These are phyloP conservation scores for Aphanoascus verrucosus DNA, from an alignment of 2,329 filamentous ascomycete species.

Conservation along the genomic window DNA sequence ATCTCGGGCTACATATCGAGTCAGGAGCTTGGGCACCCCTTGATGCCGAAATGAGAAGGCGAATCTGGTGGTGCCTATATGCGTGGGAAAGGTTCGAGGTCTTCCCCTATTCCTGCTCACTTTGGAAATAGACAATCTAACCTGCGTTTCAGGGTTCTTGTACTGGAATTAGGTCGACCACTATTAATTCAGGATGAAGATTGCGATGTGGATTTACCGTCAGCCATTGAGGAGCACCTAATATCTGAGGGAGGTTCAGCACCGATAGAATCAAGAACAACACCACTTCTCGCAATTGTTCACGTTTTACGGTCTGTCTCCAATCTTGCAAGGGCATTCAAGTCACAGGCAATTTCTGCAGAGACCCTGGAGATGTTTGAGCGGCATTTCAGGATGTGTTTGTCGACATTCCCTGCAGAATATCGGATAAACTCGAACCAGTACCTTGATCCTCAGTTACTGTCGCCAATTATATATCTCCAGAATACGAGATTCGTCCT, in stretches of 20 bases:
- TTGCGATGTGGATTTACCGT: slow-evolving; percentile 72
- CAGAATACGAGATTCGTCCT: slow-evolving; percentile 76
- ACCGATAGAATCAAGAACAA: slow-evolving; percentile 44
- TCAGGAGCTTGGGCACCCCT: slow-evolving; percentile 61
- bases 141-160: slow-evolving; percentile 47
- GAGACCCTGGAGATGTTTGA: slow-evolving; percentile 69
- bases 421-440: slow-evolving; percentile 58
- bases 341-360: slow-evolving; percentile 54
- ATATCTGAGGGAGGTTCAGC: slow-evolving; percentile 42
- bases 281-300: slow-evolving; percentile 66
- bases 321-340: slow-evolving; percentile 59
- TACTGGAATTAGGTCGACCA: slow-evolving; percentile 70
- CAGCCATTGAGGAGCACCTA: slow-evolving; percentile 64
- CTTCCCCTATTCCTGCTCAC: background rate
- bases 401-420: slow-evolving; percentile 62
- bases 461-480: slow-evolving; percentile 66
- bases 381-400: slow-evolving; percentile 63
- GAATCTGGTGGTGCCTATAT: slow-evolving; percentile 92
- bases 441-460: slow-evolving; percentile 59
- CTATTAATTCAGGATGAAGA: slow-evolving; percentile 77
- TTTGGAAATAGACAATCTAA: slow-evolving; percentile 7
- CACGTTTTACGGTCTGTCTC: slow-evolving; percentile 71
- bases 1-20: slow-evolving; percentile 70
- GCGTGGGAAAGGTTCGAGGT: slow-evolving; percentile 66
- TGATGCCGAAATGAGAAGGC: slow-evolving; percentile 73